phyloP scores from a whole-genome alignment of 169 alveolate species.

The Babesia ovis region DNA sequence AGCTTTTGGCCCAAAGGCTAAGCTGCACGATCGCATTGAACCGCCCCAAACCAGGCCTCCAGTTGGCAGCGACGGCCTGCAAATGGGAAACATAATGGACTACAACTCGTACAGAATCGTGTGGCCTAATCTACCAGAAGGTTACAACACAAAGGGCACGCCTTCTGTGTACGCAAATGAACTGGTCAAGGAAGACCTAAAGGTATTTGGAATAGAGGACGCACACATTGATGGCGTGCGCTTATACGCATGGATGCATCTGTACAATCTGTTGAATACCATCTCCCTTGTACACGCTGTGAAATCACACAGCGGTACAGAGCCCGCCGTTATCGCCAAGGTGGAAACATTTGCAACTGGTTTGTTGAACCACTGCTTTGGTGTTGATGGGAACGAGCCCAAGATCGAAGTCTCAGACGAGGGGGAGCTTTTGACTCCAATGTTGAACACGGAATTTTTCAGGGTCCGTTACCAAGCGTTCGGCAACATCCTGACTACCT shows the following conservation, averaged over 20 bases:
- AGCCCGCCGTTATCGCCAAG: neutral
- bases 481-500: constrained; percentile 29
- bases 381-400: neutral
- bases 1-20: neutral
- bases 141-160: neutral
- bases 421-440: neutral
- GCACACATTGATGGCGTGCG: constrained; percentile 4
- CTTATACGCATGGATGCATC: constrained; percentile 28
- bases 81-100: neutral
- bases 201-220: neutral
- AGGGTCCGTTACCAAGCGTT: constrained; percentile 5
- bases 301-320: neutral
- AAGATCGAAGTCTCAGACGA: too few relatives aligned
- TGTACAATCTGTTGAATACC: constrained; percentile 9
- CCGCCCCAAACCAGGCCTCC: neutral
- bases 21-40: neutral
- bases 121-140: neutral
- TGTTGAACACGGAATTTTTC: neutral
- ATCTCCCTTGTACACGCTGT: neutral
- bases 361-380: neutral
- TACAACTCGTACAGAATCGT: neutral
- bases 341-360: neutral
- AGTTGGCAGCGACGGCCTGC: neutral
- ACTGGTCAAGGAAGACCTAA: neutral
- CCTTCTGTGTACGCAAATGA: neutral